Conservation (phyloP, 257 asterid genomes). For the Solanum tarijense region DNA sequence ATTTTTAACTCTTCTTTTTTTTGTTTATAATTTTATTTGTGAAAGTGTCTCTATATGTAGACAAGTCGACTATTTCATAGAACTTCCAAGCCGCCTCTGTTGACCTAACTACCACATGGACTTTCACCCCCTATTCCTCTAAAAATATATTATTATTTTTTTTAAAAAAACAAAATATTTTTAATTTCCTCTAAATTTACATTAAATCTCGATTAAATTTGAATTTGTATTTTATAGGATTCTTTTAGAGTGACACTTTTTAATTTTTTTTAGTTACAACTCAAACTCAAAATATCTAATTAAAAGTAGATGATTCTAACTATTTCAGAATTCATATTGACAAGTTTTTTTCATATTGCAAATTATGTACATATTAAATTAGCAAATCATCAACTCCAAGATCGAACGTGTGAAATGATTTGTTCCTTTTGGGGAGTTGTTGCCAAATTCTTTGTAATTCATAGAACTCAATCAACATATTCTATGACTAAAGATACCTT, state of each 20-base stretch:
- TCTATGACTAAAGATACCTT: neutral
- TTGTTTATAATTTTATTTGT: neutral
- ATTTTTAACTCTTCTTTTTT: neutral
- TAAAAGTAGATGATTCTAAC: no score
- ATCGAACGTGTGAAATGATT: neutral
- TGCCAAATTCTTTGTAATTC: neutral
- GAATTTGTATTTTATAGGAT: neutral
- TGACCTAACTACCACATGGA: conserved; percentile 20
- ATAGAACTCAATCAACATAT: neutral
- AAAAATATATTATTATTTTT: neutral
- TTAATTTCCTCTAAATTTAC: neutral
- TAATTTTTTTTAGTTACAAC: no score
- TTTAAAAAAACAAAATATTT: no score
- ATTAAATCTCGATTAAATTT: neutral
- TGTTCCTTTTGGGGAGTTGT: neutral
- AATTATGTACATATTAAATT: neutral
- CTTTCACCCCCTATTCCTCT: neutral
- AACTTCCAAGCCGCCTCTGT: conserved; percentile 24
- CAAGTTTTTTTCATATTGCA: no score
- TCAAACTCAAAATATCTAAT: no score
- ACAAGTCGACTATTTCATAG: neutral
- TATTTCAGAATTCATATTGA: no score
- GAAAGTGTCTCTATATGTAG: neutral
- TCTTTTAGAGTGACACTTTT: neutral
- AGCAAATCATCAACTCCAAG: neutral